These are phyloP conservation scores for Phytopythium kandeliae DNA, from an alignment of 352 stramenopile genomes.

Conservation along the genomic window DNA sequence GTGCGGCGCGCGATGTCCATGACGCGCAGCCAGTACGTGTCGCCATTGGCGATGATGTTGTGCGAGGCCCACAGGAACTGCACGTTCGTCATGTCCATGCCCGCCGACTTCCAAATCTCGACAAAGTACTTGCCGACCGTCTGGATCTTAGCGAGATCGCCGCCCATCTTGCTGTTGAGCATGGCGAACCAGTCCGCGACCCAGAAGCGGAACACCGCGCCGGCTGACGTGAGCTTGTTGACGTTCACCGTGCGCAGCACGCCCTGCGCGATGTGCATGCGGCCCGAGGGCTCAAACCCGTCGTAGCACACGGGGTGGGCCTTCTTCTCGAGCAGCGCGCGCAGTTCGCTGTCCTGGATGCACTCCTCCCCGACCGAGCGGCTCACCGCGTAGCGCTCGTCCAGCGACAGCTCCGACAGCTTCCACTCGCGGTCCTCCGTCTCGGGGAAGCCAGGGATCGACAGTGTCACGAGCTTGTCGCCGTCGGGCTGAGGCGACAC, in stretches of 20 bases:
- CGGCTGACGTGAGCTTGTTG: conserved; percentile 87
- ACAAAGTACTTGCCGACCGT: conserved; percentile 96
- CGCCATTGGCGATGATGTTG: conserved; percentile 89
- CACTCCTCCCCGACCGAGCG: conserved; percentile 91
- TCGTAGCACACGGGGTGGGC: conserved; percentile 93
- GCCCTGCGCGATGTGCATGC: conserved; percentile 99
- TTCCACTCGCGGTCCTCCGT: conserved; percentile 63
- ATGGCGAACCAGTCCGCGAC: conserved; percentile 99
- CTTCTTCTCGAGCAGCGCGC: conserved; percentile 85
- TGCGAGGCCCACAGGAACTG: conserved; percentile 98
- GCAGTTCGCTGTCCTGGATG: conserved; percentile 90
- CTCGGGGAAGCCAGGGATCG: conserved; percentile 58
- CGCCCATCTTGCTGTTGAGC: conserved; percentile 99
- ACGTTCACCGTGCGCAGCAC: conserved; percentile 97
- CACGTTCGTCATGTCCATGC: conserved; percentile 99
- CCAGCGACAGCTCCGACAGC: conserved; percentile 64
- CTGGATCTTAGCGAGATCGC: conserved; percentile 96
- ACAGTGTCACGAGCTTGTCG: conserved; percentile 69
- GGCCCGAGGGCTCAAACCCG: conserved; percentile 97
- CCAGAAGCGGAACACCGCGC: conserved; percentile 99
- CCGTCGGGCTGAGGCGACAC: conserved; percentile 50
- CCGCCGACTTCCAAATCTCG: conserved; percentile 99
- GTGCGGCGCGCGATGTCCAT: conserved; percentile 93
- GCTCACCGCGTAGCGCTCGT: conserved; percentile 75
- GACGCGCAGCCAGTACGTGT: conserved; percentile 91